Conservation (phyloP, 768 basidiomycete species). For the Serendipita sp. region DNA sequence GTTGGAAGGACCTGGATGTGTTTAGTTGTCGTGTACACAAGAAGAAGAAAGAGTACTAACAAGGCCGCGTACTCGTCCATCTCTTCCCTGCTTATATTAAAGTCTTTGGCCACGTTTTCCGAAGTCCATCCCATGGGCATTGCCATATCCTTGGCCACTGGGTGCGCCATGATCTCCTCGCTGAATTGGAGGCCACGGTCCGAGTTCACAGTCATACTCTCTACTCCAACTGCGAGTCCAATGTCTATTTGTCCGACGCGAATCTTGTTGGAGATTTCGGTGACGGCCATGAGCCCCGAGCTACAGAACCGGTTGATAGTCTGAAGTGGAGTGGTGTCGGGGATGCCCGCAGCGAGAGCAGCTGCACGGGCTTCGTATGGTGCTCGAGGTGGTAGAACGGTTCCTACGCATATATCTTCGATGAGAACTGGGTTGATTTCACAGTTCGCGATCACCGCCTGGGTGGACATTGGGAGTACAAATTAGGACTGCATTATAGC, state of each 20-base stretch:
- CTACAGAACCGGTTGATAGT: constrained; percentile 71
- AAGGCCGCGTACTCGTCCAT: constrained; percentile 61
- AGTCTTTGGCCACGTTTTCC: constrained; percentile 71
- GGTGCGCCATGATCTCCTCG: constrained; percentile 17
- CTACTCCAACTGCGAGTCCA: constrained; percentile 31
- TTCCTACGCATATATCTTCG: constrained; percentile 69
- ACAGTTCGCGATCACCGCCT: constrained; percentile 37
- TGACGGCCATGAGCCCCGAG: constrained; percentile 73
- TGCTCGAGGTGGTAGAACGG: constrained; percentile 23
- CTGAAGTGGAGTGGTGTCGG: constrained; percentile 60
- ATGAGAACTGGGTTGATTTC: constrained; percentile 48
- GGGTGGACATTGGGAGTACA: constrained; percentile 22
- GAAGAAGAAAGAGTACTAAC: constrained; percentile 5
- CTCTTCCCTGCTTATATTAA: constrained; percentile 50
- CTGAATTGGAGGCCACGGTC: constrained; percentile 13
- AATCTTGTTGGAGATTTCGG: constrained; percentile 61
- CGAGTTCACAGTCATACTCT: constrained; percentile 15
- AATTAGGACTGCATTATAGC: not conserved
- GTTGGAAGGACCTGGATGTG: constrained; percentile 42
- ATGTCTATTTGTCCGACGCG: constrained; percentile 64
- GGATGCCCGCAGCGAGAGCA: constrained; percentile 66
- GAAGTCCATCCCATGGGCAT: constrained; percentile 83
- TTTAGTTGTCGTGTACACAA: not conserved
- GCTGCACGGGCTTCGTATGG: constrained; percentile 59
- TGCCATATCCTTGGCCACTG: constrained; percentile 16